A percentile compares a stretch with the other conserved stretches of the same genome.
Conservation (phyloP, 306 rosid genomes). For the Pyrus bretschneideri region DNA sequence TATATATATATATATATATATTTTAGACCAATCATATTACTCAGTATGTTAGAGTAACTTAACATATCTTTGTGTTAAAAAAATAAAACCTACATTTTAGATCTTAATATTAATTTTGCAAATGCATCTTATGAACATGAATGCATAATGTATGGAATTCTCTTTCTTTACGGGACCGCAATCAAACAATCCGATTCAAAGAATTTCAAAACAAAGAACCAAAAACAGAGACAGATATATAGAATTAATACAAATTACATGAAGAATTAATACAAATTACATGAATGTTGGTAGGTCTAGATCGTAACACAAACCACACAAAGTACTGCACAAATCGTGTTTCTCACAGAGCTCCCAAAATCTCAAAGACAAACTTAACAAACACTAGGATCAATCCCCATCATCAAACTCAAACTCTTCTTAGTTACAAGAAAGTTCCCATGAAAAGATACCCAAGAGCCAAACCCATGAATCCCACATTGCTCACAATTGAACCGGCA, state of each 20-base stretch:
- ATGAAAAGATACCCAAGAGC: background rate
- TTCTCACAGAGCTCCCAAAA: too few relatives aligned
- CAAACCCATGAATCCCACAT: background rate
- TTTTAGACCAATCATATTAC: too few relatives aligned
- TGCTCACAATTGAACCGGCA: background rate
- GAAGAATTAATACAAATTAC: background rate
- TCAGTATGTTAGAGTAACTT: too few relatives aligned
- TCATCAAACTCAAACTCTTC: background rate
- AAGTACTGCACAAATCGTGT: background rate
- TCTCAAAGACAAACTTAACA: too few relatives aligned
- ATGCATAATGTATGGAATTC: background rate
- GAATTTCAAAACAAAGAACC: background rate
- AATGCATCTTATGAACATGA: background rate
- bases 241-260: background rate
- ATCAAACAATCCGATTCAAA: background rate
- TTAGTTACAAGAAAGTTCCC: background rate
- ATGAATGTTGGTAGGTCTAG: background rate
- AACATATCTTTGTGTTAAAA: too few relatives aligned
- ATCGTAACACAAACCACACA: background rate
- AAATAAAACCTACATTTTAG: too few relatives aligned
- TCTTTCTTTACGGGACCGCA: too few relatives aligned
- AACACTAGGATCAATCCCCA: background rate
- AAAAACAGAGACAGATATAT: background rate
- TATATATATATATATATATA: too few relatives aligned
- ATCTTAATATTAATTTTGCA: too few relatives aligned